Evolutionary conservation across 2,329 filamentous ascomycete genomes (phyloP).

Genomic region (Elsinoe arachidis): DNA sequence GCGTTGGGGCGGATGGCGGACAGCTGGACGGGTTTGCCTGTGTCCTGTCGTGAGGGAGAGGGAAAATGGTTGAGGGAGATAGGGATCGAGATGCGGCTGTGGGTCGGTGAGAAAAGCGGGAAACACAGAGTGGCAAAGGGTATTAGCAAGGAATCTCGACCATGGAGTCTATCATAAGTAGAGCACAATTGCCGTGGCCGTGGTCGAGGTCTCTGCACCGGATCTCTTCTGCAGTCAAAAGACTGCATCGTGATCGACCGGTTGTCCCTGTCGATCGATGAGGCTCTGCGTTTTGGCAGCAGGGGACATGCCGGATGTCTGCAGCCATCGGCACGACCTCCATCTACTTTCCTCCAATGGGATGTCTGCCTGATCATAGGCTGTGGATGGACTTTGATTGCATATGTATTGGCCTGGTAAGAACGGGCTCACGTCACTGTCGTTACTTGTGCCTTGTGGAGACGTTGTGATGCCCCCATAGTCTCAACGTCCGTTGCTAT

Average conservation of each 20-base stretch:
- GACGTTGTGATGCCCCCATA: neutral
- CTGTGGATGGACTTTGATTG: neutral
- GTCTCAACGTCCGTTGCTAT: neutral
- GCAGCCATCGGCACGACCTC: neutral
- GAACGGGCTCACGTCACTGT: conserved; percentile 4
- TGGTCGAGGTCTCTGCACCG: neutral
- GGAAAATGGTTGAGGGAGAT: conserved; percentile 8
- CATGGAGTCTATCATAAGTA: neutral
- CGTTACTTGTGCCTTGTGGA: neutral
- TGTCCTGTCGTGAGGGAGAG: neutral
- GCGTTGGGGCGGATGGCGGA: conserved; percentile 8
- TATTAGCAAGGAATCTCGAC: neutral
- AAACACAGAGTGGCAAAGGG: neutral
- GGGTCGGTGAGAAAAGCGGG: neutral
- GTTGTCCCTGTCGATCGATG: conserved; percentile 4
- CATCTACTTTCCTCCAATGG: neutral
- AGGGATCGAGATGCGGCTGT: conserved; percentile 11
- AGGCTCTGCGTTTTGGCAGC: neutral
- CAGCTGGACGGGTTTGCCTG: neutral
- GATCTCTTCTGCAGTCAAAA: neutral
- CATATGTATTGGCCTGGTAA: neutral
- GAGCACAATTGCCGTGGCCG: neutral
- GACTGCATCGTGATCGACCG: conserved; percentile 1
- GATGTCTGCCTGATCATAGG: neutral
- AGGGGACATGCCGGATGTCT: neutral